Percentiles rank a stretch among this genome's conserved stretches.
Conservation (phyloP, 768 basidiomycete genomes). For the Russula brevipes region DNA sequence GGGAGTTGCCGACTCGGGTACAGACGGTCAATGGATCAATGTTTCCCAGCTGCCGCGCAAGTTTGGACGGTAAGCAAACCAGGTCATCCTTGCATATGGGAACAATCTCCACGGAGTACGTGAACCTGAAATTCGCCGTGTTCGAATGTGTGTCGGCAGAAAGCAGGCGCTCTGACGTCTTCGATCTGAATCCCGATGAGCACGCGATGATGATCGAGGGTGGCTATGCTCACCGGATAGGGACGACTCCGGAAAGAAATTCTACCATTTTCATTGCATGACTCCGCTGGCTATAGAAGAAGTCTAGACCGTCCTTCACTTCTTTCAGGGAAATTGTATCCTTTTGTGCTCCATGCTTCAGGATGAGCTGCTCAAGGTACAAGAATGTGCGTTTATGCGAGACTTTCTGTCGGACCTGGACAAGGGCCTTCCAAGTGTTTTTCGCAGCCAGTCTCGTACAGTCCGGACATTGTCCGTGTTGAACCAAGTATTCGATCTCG, state of each 20-base stretch:
- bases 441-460: slow-evolving; percentile 94
- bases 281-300: slow-evolving; percentile 88
- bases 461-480: slow-evolving; percentile 91
- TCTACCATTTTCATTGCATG: slow-evolving; percentile 97
- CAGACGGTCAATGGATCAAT: slow-evolving; percentile 86
- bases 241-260: slow-evolving; percentile 82
- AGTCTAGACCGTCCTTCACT: slow-evolving; percentile 91
- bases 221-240: slow-evolving; percentile 59
- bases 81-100: slow-evolving; percentile 98
- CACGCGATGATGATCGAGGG: neutral
- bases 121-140: slow-evolving; percentile 95
- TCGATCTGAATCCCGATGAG: slow-evolving; percentile 51
- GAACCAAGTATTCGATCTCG: slow-evolving; percentile 92
- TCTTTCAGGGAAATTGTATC: slow-evolving; percentile 93
- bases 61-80: slow-evolving; percentile 79
- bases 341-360: slow-evolving; percentile 95
- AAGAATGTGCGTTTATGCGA: slow-evolving; percentile 97
- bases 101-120: slow-evolving; percentile 94
- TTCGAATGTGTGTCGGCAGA: slow-evolving; percentile 88
- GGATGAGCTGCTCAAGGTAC: slow-evolving; percentile 93
- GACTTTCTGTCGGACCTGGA: slow-evolving; percentile 99
- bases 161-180: slow-evolving; percentile 90
- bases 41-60: slow-evolving; percentile 78
- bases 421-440: slow-evolving; percentile 97
- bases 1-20: slow-evolving; percentile 83